Conservation (phyloP, 2,329 filamentous ascomycete species). For the Claviceps sp. region DNA sequence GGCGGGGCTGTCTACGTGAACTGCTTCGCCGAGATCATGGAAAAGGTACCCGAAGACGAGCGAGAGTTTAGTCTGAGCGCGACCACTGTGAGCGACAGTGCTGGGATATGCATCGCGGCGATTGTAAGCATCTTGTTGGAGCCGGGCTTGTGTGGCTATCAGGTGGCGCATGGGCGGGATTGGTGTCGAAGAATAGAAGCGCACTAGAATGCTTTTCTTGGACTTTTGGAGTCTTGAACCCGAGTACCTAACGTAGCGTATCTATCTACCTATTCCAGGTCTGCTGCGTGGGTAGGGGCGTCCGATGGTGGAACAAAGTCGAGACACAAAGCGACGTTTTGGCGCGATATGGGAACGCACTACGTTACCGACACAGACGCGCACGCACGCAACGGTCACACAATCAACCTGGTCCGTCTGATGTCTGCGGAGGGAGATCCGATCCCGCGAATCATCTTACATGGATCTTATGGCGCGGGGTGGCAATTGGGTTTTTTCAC, state of each 20-base stretch:
- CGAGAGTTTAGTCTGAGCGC: conserved; percentile 85
- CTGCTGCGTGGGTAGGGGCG: background rate
- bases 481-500: background rate
- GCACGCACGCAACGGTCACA: background rate
- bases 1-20: conserved; percentile 92
- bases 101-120: conserved; percentile 77
- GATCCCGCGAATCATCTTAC: background rate
- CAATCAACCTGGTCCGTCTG: background rate
- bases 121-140: conserved; percentile 76
- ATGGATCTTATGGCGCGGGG: background rate
- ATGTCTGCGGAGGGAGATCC: background rate
- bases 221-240: no score
- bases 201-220: conserved; percentile 8
- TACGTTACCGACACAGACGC: background rate
- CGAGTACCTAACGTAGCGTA: no score
- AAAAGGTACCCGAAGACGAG: conserved; percentile 62
- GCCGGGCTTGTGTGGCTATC: conserved; percentile 68
- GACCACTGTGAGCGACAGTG: conserved; percentile 85
- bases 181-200: conserved; percentile 50
- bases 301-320: no score
- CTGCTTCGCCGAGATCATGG: conserved; percentile 88
- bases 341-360: background rate
- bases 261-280: no score
- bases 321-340: no score
- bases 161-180: conserved; percentile 65